These are phyloP conservation scores for Juglanconis juglandina DNA, from an alignment of 2,329 filamentous ascomycete genomes.

Conservation along the genomic window DNA sequence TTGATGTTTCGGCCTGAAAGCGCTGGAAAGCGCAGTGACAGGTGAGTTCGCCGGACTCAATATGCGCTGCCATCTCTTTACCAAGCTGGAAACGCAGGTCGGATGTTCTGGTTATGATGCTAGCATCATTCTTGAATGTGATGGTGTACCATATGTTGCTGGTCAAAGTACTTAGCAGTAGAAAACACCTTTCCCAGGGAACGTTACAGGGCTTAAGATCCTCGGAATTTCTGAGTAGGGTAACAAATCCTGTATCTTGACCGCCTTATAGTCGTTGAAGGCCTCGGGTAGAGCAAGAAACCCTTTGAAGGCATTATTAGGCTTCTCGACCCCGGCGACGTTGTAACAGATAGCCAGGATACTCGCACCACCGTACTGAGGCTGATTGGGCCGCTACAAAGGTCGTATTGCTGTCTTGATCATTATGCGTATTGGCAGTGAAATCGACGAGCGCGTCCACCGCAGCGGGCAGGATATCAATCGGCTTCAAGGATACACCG, in stretches of 20 bases:
- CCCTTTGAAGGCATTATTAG: neutral
- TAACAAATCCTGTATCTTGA: neutral
- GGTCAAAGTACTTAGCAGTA: too few species aligned
- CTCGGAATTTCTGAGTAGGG: neutral
- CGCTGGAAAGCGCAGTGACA: neutral
- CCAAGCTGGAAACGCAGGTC: neutral
- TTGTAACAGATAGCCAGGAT: neutral
- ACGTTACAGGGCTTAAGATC: neutral
- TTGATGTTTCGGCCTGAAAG: neutral
- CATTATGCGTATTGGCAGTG: neutral
- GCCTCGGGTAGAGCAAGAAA: neutral
- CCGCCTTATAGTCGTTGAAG: neutral
- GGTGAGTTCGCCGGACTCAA: neutral
- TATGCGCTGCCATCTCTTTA: neutral
- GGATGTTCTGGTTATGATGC: neutral
- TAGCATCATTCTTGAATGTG: neutral
- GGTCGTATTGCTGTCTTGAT: neutral
- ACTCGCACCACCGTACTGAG: neutral
- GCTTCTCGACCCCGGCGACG: neutral
- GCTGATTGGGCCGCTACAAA: neutral
- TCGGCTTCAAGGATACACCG: neutral
- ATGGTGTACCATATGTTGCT: slow-evolving; percentile 1
- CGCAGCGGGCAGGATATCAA: neutral
- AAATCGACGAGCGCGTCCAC: neutral
- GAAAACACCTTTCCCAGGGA: neutral